Percentiles rank a stretch among this genome's conserved stretches.
Evolutionary conservation across 2,329 filamentous ascomycete genomes (phyloP).

Genomic region (Purpureocillium lavendulum): DNA sequence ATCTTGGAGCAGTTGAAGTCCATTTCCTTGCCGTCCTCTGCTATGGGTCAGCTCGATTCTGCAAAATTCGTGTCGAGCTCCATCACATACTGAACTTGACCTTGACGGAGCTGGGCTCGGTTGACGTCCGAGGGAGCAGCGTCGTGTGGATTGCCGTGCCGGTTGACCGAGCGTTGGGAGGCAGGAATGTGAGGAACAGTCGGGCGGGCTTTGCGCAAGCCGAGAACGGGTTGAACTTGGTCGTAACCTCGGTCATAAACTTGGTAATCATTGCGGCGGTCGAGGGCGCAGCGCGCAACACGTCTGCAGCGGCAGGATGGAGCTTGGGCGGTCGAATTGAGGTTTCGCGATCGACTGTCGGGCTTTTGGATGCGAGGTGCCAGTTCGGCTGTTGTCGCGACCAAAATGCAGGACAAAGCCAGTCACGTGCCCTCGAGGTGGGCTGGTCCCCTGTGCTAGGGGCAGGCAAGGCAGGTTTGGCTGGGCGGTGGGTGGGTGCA

Average conservation of each 20-base stretch:
- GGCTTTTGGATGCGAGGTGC: not conserved
- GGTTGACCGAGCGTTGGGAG: constrained; percentile 63
- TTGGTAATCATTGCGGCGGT: constrained; percentile 64
- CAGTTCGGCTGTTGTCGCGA: too few species aligned
- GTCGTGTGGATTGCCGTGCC: constrained; percentile 72
- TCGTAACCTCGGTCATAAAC: constrained; percentile 76
- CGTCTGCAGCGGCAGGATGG: not conserved
- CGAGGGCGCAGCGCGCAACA: constrained; percentile 5
- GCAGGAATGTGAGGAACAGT: constrained; percentile 78
- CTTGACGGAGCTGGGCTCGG: constrained; percentile 58
- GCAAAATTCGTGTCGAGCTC: not conserved
- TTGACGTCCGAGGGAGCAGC: constrained; percentile 62
- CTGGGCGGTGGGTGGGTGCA: too few species aligned
- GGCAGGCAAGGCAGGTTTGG: too few species aligned
- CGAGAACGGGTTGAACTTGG: constrained; percentile 90
- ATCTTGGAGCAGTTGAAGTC: constrained; percentile 71
- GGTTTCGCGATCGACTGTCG: not conserved
- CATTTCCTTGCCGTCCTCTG: constrained; percentile 91
- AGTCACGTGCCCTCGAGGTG: too few species aligned
- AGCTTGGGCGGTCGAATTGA: not conserved
- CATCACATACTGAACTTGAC: constrained; percentile 76
- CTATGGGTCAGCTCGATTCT: constrained; percentile 12
- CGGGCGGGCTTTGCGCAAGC: constrained; percentile 71
- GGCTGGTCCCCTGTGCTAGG: too few species aligned
- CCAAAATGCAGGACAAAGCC: too few species aligned